Base-by-base conservation (phyloP, 2,329 filamentous ascomycete genomes). In the Alternaria panax region DNA sequence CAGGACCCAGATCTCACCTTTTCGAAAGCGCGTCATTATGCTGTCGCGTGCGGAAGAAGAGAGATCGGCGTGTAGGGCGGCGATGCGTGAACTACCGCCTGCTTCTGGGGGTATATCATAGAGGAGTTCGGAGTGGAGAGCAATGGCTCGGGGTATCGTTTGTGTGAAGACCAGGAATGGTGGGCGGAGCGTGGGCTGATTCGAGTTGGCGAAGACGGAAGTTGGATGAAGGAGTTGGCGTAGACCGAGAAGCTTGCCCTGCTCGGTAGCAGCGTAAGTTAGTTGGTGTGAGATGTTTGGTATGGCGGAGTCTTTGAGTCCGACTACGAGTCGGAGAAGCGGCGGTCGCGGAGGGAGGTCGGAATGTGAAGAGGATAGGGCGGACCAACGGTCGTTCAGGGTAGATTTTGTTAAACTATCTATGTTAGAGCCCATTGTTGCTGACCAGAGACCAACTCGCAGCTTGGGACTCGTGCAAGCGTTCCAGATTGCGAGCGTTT, bases 101-200 rank as follows among this genome's bases (percentile, higher is more conserved):
- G 93, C 94, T 77, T 93, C 90, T 0, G 90, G 84, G 0, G 95
- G 93, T 45, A 99, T 97, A 75, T 99, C 95, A 80, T 97, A 99
- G 62, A 92, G 89, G 28, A 99, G 86, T 77, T 99, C 95, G 32
- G 91, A 89, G 75, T 96, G 89, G 2, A 99, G 85, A 5, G 95
- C 93, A 30, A 90, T 87, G 1, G 95, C 95, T 68, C 95, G 88
- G 52, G 93, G 90, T 57, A 99, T 97, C 1, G 94, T 97, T 80
- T 99, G 95, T 0, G 94, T 95, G 78, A 99, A 99, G 60, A 99
- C 90, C 6, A 99, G 85, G 80, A 97, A 97, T 0, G 95, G 95
- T 0, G 95, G 92, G 1, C 92, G 88, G 45, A 98, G 83, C 2
- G 82, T 79, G 7, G 82, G 78, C 14, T 77, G 70, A 1, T 76